A percentile compares a stretch with the other conserved stretches of the same genome.
Conservation (phyloP, 495 filamentous ascomycete species). For the Viridothelium virens region DNA sequence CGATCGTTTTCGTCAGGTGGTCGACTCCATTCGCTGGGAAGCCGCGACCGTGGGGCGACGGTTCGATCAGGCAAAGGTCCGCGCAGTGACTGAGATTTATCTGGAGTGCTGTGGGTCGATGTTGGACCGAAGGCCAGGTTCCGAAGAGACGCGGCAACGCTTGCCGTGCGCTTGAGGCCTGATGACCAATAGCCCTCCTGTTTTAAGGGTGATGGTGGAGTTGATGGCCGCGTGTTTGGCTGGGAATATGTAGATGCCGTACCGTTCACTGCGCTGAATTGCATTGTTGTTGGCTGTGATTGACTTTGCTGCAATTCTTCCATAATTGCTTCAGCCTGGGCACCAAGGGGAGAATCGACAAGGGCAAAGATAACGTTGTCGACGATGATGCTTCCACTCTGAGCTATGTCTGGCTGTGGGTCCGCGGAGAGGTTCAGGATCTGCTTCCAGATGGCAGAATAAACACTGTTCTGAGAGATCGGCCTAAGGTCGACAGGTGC, state of each 20-base stretch:
- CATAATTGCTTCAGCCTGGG: slow-evolving; percentile 60
- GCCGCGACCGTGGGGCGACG: slow-evolving; percentile 45
- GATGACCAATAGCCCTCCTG: slow-evolving; percentile 58
- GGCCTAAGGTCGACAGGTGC: slow-evolving; percentile 27
- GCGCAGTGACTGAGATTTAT: slow-evolving; percentile 25
- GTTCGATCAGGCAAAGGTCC: slow-evolving; percentile 20
- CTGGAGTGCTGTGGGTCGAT: slow-evolving; percentile 19
- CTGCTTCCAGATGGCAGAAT: slow-evolving; percentile 89
- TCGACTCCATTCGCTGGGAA: slow-evolving; percentile 61
- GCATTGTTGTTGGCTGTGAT: slow-evolving; percentile 36
- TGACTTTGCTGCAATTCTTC: slow-evolving; percentile 57
- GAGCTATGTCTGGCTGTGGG: slow-evolving; percentile 86
- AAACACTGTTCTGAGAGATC: slow-evolving; percentile 78
- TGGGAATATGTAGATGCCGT: slow-evolving; percentile 15
- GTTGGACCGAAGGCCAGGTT: slow-evolving; percentile 54
- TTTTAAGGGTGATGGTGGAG: slow-evolving; percentile 48
- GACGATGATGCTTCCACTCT: slow-evolving; percentile 69
- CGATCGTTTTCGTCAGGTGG: slow-evolving; percentile 76
- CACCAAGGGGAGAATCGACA: slow-evolving; percentile 65
- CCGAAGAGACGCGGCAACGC: slow-evolving; percentile 64
- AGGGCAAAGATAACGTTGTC: slow-evolving; percentile 75
- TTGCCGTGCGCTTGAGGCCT: slow-evolving; percentile 60
- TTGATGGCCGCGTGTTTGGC: slow-evolving; percentile 41
- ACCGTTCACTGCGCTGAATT: slow-evolving; percentile 43
- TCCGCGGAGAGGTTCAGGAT: slow-evolving; percentile 83